Percentiles rank a stretch among this genome's conserved stretches.
phyloP scores from a whole-genome alignment of 805 yeast genomes.

The Yamadazyma paraphyllophila region DNA sequence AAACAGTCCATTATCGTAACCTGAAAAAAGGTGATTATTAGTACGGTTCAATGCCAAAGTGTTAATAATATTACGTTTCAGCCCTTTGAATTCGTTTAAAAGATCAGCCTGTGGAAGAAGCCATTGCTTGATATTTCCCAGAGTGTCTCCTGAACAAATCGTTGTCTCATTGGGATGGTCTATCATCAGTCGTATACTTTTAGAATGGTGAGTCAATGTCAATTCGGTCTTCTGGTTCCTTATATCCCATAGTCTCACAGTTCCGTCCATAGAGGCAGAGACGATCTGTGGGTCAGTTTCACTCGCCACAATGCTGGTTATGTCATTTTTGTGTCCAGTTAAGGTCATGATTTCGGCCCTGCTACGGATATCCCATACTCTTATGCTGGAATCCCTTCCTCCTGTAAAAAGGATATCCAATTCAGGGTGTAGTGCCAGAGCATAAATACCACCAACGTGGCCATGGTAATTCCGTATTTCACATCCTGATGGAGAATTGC shows the following conservation, averaged over 20 bases:
- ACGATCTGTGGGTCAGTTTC: constrained; percentile 82
- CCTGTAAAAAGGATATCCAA: constrained; percentile 81
- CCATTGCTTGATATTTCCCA: constrained; percentile 78
- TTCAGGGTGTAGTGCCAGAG: constrained; percentile 84
- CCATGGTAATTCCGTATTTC: constrained; percentile 87
- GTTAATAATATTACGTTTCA: constrained; percentile 56
- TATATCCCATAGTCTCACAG: constrained; percentile 87
- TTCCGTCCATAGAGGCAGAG: constrained; percentile 79
- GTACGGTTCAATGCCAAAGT: constrained; percentile 65
- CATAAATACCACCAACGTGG: constrained; percentile 84
- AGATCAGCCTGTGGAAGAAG: constrained; percentile 72
- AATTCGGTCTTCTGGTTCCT: constrained; percentile 71
- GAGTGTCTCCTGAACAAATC: constrained; percentile 77
- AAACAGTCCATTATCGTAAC: constrained; percentile 80
- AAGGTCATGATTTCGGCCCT: constrained; percentile 71
- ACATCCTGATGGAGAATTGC: constrained; percentile 52
- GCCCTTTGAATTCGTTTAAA: constrained; percentile 51
- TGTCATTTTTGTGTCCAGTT: constrained; percentile 76
- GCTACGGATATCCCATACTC: constrained; percentile 93
- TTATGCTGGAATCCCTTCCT: constrained; percentile 80
- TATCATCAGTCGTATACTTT: constrained; percentile 72
- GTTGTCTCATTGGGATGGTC: constrained; percentile 70
- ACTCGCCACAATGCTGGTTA: constrained; percentile 66
- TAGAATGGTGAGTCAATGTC: constrained; percentile 80
- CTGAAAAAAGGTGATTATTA: constrained; percentile 64